Conservation (phyloP, 2,329 filamentous ascomycete genomes). For the Cordyceps cicadae region DNA sequence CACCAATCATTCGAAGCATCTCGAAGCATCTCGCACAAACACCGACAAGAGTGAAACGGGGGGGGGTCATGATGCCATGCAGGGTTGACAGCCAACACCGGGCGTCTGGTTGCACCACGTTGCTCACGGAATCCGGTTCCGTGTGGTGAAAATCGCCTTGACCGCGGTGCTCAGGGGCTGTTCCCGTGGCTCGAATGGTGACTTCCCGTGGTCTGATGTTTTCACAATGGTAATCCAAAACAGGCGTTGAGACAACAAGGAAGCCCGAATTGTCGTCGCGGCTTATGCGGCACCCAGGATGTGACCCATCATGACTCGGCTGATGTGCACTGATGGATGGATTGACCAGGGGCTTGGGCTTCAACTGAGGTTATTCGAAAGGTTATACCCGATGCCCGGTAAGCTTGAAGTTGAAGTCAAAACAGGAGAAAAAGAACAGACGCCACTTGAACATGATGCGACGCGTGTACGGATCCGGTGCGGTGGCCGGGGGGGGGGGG, state of each 20-base stretch:
- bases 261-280: not conserved
- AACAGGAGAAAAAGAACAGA: no score
- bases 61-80: not conserved
- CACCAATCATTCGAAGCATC: not conserved
- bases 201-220: not conserved
- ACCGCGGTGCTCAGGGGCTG: not conserved
- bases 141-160: not conserved
- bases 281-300: not conserved
- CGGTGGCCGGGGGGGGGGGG: no score
- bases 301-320: not conserved
- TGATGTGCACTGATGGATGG: not conserved
- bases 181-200: not conserved
- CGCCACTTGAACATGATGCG: not conserved
- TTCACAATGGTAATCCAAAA: not conserved
- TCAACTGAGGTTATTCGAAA: no score
- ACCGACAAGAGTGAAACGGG: not conserved
- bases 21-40: not conserved
- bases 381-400: not conserved
- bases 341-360: no score
- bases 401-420: no score
- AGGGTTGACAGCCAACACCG: not conserved
- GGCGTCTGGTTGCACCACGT: not conserved
- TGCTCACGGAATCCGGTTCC: not conserved
- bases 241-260: not conserved
- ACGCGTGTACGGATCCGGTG: not conserved